Percentiles rank a stretch among this genome's conserved stretches.
phyloP scores from a whole-genome alignment of 2,329 filamentous ascomycete genomes.

The Exophiala xenobiotica region DNA sequence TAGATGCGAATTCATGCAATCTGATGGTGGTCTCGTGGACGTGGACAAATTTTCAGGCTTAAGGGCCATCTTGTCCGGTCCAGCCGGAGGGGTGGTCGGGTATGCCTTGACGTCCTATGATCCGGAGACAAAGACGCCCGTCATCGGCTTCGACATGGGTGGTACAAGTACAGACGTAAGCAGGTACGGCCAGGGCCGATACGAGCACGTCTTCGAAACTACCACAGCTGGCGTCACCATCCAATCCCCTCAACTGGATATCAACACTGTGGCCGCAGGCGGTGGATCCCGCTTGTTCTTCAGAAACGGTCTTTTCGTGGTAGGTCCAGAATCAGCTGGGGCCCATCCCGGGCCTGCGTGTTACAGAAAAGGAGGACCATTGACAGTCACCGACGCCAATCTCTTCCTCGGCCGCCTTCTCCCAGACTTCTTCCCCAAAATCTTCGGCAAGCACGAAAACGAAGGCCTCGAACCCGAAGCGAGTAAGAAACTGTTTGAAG shows the following conservation, averaged over 20 bases:
- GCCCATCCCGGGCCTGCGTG: slow-evolving; percentile 90
- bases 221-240: slow-evolving; percentile 93
- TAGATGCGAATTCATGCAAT: slow-evolving; percentile 95
- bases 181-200: slow-evolving; percentile 77
- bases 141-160: slow-evolving; percentile 96
- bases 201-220: slow-evolving; percentile 92
- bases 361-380: slow-evolving; percentile 85
- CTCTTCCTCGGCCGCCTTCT: slow-evolving; percentile 80
- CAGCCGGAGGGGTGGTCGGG: slow-evolving; percentile 90
- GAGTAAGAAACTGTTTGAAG: slow-evolving; percentile 71
- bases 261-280: slow-evolving; percentile 91
- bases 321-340: slow-evolving; percentile 86
- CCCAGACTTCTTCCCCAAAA: slow-evolving; percentile 93
- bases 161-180: slow-evolving; percentile 92
- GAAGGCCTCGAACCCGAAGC: slow-evolving; percentile 75
- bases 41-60: slow-evolving; percentile 72
- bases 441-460: slow-evolving; percentile 87
- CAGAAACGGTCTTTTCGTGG: slow-evolving; percentile 85
- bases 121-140: slow-evolving; percentile 72
- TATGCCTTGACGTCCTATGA: slow-evolving; percentile 93
- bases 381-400: slow-evolving; percentile 91
- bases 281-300: slow-evolving; percentile 72
- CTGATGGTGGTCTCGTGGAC: slow-evolving; percentile 68
- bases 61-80: slow-evolving; percentile 83
- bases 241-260: slow-evolving; percentile 86